Evolutionary conservation across 441 rosid genomes (phyloP).

Genomic region (Populus hybrid): DNA sequence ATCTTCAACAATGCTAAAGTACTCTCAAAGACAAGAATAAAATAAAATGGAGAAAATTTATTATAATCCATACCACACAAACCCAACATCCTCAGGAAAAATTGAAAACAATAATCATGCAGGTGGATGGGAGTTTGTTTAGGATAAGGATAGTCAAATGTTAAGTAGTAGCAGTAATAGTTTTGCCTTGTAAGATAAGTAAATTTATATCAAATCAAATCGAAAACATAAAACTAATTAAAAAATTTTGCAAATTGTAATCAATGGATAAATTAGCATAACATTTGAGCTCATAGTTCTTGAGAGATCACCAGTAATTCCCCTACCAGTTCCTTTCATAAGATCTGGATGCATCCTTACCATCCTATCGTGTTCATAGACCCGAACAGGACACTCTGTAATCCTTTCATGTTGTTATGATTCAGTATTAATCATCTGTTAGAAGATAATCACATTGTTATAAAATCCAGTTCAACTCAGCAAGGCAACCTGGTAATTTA

Average conservation of each 20-base stretch:
- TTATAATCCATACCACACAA: neutral
- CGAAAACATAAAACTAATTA: too few species aligned
- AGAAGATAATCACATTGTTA: neutral
- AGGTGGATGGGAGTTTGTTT: neutral
- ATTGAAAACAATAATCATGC: neutral
- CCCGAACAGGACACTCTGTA: too few species aligned
- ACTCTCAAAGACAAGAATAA: neutral
- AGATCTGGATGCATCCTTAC: neutral
- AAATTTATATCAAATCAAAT: too few species aligned
- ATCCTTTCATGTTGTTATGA: neutral
- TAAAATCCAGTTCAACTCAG: too few species aligned
- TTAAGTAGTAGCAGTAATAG: neutral
- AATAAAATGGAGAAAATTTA: neutral
- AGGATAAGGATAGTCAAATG: neutral
- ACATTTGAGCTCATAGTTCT: neutral
- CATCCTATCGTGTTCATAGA: neutral
- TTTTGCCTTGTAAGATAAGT: neutral
- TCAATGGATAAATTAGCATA: neutral
- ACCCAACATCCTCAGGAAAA: neutral
- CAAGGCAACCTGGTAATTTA: too few species aligned
- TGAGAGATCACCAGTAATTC: neutral
- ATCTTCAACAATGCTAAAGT: neutral
- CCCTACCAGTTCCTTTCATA: neutral
- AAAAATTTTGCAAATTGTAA: neutral
- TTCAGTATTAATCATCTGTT: too few species aligned